phyloP scores from a whole-genome alignment of 2,329 filamentous ascomycete genomes.

The Epicoccum nigrum region DNA sequence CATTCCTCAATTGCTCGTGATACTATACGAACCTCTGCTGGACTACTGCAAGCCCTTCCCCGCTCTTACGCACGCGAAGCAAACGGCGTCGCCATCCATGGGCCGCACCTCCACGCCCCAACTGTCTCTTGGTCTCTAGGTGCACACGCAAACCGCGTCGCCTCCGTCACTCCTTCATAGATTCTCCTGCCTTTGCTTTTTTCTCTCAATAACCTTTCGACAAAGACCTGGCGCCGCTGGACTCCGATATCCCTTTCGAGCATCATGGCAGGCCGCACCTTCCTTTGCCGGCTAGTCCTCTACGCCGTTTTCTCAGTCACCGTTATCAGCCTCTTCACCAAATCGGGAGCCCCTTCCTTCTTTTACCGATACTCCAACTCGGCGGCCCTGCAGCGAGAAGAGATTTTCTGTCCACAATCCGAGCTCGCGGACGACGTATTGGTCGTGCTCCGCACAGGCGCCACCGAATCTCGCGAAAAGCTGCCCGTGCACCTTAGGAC shows the following conservation, averaged over 20 bases:
- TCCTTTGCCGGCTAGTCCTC: constrained; percentile 43
- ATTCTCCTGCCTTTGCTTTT: constrained; percentile 6
- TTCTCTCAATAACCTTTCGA: no score
- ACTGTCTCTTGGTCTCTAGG: constrained; percentile 5
- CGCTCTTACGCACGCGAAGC: constrained; percentile 17
- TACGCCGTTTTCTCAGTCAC: constrained; percentile 43
- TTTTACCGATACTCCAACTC: constrained; percentile 36
- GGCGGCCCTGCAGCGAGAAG: constrained; percentile 18
- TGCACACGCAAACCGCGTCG: constrained; percentile 8
- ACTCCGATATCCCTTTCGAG: constrained; percentile 3
- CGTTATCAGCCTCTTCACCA: constrained; percentile 44
- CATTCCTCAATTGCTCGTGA: constrained; percentile 17
- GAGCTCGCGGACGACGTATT: constrained; percentile 58
- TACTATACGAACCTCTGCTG: constrained; percentile 6
- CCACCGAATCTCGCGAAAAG: constrained; percentile 63
- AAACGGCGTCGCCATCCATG: constrained; percentile 16
- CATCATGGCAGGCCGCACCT: constrained; percentile 40
- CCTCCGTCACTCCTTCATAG: constrained; percentile 10
- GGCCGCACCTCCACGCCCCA: constrained; percentile 15
- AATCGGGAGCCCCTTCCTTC: constrained; percentile 35
- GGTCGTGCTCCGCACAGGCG: constrained; percentile 65
- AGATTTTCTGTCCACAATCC: constrained; percentile 41
- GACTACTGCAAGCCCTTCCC: constrained; percentile 13
- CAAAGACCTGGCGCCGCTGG: constrained; percentile 14
- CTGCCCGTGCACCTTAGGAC: constrained; percentile 64